phyloP scores from a whole-genome alignment of 805 yeast genomes.

The Barnettozyma botsteinii region DNA sequence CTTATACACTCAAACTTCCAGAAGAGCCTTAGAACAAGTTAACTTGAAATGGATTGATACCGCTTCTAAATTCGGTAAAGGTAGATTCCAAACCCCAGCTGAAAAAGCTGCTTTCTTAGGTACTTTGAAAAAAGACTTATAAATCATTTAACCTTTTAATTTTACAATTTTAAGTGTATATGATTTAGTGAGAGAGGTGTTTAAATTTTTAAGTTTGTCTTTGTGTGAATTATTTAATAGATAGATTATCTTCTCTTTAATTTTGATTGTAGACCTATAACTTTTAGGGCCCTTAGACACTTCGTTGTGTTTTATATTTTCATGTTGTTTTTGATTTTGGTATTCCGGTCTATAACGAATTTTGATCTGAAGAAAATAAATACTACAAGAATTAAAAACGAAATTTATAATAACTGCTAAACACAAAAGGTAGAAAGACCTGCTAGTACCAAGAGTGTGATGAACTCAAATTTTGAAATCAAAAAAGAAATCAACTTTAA shows the following conservation, averaged over 20 bases:
- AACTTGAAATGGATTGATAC: conserved; percentile 99
- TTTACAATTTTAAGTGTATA: not conserved
- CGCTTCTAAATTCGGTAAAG: conserved; percentile 99
- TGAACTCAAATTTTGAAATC: not conserved
- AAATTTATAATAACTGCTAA: not conserved
- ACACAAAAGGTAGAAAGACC: not conserved
- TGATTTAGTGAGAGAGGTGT: not conserved
- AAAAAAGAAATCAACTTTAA: not conserved
- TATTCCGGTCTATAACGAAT: no score
- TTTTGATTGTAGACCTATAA: no score
- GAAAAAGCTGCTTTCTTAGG: conserved; percentile 99
- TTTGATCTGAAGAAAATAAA: no score
- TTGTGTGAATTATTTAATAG: conserved; percentile 3
- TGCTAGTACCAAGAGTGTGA: not conserved
- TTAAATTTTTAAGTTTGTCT: conserved; percentile 1
- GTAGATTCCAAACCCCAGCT: conserved; percentile 99
- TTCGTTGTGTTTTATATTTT: no score
- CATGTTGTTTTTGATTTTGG: no score
- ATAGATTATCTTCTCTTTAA: conserved; percentile 1
- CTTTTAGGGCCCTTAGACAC: no score
- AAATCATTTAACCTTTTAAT: conserved; percentile 24
- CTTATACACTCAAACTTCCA: conserved; percentile 93
- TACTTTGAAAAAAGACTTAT: conserved; percentile 97
- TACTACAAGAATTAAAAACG: no score
- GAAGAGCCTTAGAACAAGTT: conserved; percentile 95